These are phyloP conservation scores for Stemphylium beticola DNA, from an alignment of 2,329 filamentous ascomycete species.

Conservation along the genomic window DNA sequence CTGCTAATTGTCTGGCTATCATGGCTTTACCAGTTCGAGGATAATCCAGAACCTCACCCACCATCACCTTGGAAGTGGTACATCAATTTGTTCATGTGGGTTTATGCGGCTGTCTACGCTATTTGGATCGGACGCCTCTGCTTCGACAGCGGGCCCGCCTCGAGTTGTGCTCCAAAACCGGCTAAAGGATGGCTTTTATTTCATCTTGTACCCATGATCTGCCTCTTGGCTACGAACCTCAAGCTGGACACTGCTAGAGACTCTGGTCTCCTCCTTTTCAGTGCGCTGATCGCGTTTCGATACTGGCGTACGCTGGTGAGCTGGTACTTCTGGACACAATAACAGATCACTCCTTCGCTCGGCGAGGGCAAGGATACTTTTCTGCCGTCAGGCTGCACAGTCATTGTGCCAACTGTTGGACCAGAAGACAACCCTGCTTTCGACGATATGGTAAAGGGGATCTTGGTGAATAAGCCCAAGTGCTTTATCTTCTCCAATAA, in stretches of 20 bases:
- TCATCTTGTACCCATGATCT: conserved; percentile 16
- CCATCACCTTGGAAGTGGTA: no score
- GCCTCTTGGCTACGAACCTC: conserved; percentile 6
- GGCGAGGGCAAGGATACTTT: background rate
- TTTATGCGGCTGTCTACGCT: no score
- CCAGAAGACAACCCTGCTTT: background rate
- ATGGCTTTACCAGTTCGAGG: no score
- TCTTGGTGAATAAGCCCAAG: conserved; percentile 21
- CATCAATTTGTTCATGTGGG: no score
- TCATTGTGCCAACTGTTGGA: conserved; percentile 30
- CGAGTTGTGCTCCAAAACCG: no score
- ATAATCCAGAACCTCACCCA: no score
- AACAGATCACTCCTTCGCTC: no score
- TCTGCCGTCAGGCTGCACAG: conserved; percentile 18
- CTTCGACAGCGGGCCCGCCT: no score
- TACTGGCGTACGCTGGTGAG: conserved; percentile 28
- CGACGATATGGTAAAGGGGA: conserved; percentile 13
- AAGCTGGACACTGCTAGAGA: conserved; percentile 7
- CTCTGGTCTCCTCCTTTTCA: conserved; percentile 16
- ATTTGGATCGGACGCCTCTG: no score
- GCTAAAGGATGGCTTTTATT: conserved; percentile 4
- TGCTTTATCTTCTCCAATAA: conserved; percentile 25
- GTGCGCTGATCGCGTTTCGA: conserved; percentile 21
- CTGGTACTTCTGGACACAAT: conserved; percentile 20
- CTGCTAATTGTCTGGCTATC: background rate